phyloP scores from a whole-genome alignment of 1,284 basidiomycete genomes.

The Cryptococcus hybrid region DNA sequence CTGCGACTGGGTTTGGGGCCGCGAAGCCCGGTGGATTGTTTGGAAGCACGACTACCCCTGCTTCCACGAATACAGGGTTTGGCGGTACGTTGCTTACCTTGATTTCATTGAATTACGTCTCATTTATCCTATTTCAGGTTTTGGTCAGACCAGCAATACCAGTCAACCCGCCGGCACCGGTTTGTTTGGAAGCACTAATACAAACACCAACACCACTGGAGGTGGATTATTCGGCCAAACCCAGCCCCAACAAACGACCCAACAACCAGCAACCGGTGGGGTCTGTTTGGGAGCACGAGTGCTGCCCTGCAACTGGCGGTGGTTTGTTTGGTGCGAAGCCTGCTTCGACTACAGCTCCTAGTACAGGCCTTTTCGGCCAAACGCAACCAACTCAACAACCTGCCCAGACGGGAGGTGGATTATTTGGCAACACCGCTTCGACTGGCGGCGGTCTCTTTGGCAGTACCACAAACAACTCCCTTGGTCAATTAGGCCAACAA shows the following conservation, averaged over 20 bases:
- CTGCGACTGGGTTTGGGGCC: constrained; percentile 30
- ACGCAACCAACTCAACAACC: constrained; percentile 23
- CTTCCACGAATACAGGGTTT: constrained; percentile 13
- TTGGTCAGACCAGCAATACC: constrained; percentile 15
- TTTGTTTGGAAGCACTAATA: constrained; percentile 51
- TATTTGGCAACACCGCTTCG: constrained; percentile 30
- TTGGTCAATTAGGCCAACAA: constrained; percentile 26
- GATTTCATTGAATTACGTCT: no score
- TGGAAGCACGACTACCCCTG: constrained; percentile 25
- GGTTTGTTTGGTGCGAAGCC: constrained; percentile 56
- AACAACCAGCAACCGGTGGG: constrained; percentile 29
- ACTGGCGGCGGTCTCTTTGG: constrained; percentile 25
- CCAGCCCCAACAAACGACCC: constrained; percentile 36
- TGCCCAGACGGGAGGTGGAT: constrained; percentile 13
- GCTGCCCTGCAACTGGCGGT: constrained; percentile 35
- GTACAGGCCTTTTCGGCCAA: constrained; percentile 49
- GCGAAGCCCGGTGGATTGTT: constrained; percentile 50
- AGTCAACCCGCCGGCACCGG: constrained; percentile 32
- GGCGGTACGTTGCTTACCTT: constrained; percentile 14
- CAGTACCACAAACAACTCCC: constrained; percentile 6
- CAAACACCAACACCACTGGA: constrained; percentile 9
- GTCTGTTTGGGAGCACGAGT: constrained; percentile 53
- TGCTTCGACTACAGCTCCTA: constrained; percentile 29
- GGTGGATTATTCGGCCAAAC: constrained; percentile 53
- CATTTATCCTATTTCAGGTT: constrained; percentile 3